phyloP scores from a whole-genome alignment of 495 filamentous ascomycete genomes.

The Aspergillus cristatus region DNA sequence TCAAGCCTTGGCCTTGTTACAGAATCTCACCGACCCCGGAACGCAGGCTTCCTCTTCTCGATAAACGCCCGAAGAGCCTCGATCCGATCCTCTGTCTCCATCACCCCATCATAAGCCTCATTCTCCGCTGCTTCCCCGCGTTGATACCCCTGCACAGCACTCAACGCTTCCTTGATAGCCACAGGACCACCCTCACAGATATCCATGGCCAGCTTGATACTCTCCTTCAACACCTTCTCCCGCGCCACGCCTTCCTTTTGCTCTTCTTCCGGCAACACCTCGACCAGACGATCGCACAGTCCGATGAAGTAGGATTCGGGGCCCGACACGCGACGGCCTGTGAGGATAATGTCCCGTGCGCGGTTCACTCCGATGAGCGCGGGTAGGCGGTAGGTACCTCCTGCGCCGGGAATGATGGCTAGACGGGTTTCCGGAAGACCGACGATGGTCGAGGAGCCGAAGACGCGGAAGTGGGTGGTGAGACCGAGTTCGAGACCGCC shows the following conservation, averaged over 20 bases:
- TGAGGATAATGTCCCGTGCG: constrained; percentile 78
- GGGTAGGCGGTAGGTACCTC: constrained; percentile 81
- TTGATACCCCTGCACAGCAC: constrained; percentile 56
- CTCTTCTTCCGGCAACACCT: constrained; percentile 54
- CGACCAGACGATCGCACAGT: constrained; percentile 72
- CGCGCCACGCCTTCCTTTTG: constrained; percentile 44
- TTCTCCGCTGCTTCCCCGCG: constrained; percentile 61
- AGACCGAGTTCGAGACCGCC: constrained; percentile 89
- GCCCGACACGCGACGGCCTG: constrained; percentile 68
- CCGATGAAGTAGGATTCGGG: constrained; percentile 78
- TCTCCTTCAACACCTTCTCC: constrained; percentile 57
- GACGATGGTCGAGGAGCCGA: constrained; percentile 61
- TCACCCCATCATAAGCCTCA: constrained; percentile 66
- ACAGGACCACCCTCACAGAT: constrained; percentile 84
- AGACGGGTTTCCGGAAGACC: constrained; percentile 85
- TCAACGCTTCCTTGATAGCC: constrained; percentile 61
- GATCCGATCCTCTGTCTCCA: constrained; percentile 72
- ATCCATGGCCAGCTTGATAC: constrained; percentile 66
- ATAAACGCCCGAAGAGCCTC: constrained; percentile 81
- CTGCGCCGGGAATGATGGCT: constrained; percentile 89
- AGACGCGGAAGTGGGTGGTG: constrained; percentile 74
- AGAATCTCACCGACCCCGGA: constrained; percentile 57
- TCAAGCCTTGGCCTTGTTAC: too few relatives aligned
- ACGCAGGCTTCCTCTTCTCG: constrained; percentile 84
- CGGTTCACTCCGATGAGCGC: constrained; percentile 61